Conservation (phyloP, 257 asterid species). For the Scutellaria galericulata region DNA sequence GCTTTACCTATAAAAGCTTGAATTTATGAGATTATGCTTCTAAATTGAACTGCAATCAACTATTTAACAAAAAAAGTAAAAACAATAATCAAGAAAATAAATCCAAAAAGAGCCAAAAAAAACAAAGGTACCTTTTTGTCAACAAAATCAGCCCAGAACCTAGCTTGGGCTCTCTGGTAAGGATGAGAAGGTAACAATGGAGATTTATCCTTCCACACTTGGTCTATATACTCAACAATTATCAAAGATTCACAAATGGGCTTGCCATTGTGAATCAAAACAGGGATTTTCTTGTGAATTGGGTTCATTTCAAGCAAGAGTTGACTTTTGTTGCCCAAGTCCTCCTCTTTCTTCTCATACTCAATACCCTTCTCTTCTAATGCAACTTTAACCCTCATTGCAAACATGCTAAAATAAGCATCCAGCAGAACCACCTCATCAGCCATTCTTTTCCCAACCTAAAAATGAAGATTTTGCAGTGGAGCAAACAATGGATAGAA, state of each 20-base stretch:
- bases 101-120: conserved; percentile 32
- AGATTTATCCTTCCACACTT: conserved; percentile 47
- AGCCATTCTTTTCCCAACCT: background rate
- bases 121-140: conserved; percentile 28
- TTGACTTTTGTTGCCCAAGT: conserved; percentile 43
- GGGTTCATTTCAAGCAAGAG: conserved; percentile 52
- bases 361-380: conserved; percentile 45
- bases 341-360: conserved; percentile 46
- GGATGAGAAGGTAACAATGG: conserved; percentile 53
- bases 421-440: conserved; percentile 31
- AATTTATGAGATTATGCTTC: no score
- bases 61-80: no score
- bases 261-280: conserved; percentile 43
- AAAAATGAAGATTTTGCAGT: background rate
- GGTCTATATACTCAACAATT: conserved; percentile 61
- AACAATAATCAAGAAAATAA: no score
- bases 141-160: conserved; percentile 47
- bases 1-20: no score
- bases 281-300: conserved; percentile 54
- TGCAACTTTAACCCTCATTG: conserved; percentile 48
- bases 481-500: background rate
- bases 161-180: conserved; percentile 39
- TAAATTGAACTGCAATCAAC: no score
- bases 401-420: conserved; percentile 38
- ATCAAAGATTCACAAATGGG: conserved; percentile 57